Evolutionary conservation across 305 asterid species (phyloP).

Genomic region (Ruellia speciosa): DNA sequence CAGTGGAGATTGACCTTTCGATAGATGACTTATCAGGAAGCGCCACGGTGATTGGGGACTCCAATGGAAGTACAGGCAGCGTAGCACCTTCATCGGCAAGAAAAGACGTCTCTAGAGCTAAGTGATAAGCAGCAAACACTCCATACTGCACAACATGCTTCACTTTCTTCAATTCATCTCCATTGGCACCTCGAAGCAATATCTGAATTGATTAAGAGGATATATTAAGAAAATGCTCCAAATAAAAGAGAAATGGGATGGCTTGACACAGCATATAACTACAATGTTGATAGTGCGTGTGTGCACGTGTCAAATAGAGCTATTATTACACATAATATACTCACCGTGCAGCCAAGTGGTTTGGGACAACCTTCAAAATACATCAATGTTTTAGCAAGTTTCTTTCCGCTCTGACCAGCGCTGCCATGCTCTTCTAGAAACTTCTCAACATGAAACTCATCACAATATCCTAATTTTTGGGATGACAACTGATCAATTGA

Average conservation of each 20-base stretch:
- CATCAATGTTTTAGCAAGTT: constrained; percentile 78
- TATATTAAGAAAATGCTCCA: too few relatives aligned
- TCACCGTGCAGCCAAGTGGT: constrained; percentile 95
- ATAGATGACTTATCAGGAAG: constrained; percentile 70
- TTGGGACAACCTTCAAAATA: constrained; percentile 94
- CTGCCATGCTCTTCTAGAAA: constrained; percentile 65
- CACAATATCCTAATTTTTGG: constrained; percentile 74
- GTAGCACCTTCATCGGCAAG: constrained; percentile 99
- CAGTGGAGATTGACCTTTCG: constrained; percentile 70
- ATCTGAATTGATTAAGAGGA: constrained; percentile 46
- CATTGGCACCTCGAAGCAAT: constrained; percentile 83
- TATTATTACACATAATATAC: constrained; percentile 20
- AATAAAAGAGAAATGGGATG: too few relatives aligned
- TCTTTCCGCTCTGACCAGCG: constrained; percentile 68
- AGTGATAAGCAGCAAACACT: constrained; percentile 92
- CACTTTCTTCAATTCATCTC: constrained; percentile 88
- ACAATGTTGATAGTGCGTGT: too few relatives aligned
- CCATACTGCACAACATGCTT: constrained; percentile 92
- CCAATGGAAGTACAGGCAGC: constrained; percentile 64
- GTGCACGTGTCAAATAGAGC: constrained; percentile 1
- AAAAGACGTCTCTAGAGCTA: constrained; percentile 93
- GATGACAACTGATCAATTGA: constrained; percentile 86
- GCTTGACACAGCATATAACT: too few relatives aligned
- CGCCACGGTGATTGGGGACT: constrained; percentile 63
- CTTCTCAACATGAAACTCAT: constrained; percentile 69